These are phyloP conservation scores for Boechera stricta DNA, from an alignment of 345 rosid genomes.

Conservation along the genomic window DNA sequence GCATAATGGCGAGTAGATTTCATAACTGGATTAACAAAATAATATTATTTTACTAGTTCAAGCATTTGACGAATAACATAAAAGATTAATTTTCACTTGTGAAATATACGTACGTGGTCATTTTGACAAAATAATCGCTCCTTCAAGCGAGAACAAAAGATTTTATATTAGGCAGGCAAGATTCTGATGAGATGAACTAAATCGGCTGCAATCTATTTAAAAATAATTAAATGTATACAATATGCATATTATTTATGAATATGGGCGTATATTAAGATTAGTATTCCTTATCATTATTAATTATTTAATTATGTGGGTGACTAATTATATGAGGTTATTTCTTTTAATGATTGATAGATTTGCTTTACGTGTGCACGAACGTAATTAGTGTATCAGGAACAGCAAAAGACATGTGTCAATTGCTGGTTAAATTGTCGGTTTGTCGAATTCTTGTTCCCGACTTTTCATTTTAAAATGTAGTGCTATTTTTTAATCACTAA, in stretches of 20 bases:
- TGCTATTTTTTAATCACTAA: background rate
- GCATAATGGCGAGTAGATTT: constrained; percentile 17
- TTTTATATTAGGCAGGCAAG: background rate
- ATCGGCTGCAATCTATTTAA: background rate
- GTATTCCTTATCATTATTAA: constrained; percentile 14
- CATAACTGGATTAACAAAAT: background rate
- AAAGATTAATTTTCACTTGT: background rate
- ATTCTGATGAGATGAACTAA: constrained; percentile 27
- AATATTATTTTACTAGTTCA: background rate
- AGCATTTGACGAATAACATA: constrained; percentile 9
- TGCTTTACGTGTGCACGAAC: constrained; percentile 62
- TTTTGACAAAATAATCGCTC: background rate
- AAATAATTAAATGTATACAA: background rate
- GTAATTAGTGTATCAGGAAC: constrained; percentile 45
- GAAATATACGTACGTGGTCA: constrained; percentile 18
- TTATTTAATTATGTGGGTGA: constrained; percentile 15
- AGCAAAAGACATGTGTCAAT: constrained; percentile 59
- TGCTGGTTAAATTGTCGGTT: constrained; percentile 65
- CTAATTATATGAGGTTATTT: constrained; percentile 30
- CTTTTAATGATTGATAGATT: constrained; percentile 52
- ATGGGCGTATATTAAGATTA: constrained; percentile 19
- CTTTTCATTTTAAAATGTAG: background rate
- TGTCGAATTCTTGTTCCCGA: constrained; percentile 43
- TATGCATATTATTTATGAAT: background rate
- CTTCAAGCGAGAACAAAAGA: background rate